These are phyloP conservation scores for Pseudocercospora crystallina DNA, from an alignment of 2,329 filamentous ascomycete species.

Conservation along the genomic window DNA sequence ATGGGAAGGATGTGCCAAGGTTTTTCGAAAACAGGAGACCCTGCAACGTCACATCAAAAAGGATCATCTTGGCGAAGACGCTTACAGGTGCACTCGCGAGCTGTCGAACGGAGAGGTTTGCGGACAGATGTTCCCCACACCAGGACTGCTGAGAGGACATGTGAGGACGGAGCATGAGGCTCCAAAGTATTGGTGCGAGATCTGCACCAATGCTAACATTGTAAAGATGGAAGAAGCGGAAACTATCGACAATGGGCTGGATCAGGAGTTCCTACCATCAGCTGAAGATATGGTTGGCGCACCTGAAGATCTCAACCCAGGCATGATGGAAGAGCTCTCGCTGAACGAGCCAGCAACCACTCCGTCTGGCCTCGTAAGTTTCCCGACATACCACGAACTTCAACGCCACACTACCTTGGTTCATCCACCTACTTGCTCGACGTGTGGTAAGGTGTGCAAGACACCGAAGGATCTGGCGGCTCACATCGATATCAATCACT, in stretches of 20 bases:
- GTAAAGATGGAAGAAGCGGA: conserved; percentile 5
- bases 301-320: conserved; percentile 12
- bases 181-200: conserved; percentile 72
- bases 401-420: conserved; percentile 70
- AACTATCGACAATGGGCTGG: conserved; percentile 19
- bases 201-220: conserved; percentile 55
- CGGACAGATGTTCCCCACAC: conserved; percentile 69
- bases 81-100: conserved; percentile 66
- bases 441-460: conserved; percentile 69
- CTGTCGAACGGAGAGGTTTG: conserved; percentile 59
- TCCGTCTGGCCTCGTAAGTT: conserved; percentile 40
- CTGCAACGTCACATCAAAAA: conserved; percentile 78
- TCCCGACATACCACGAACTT: conserved; percentile 70
- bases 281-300: conserved; percentile 16
- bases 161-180: conserved; percentile 65
- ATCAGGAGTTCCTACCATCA: conserved; percentile 22
- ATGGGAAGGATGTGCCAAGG: conserved; percentile 70
- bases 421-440: conserved; percentile 71
- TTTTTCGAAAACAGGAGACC: conserved; percentile 84
- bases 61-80: conserved; percentile 69
- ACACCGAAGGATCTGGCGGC: conserved; percentile 67
- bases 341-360: conserved; percentile 32
- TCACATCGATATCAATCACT: conserved; percentile 75
- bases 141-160: conserved; percentile 70
- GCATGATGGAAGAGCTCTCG: conserved; percentile 17